Evolutionary conservation across 768 basidiomycete species (phyloP).

Genomic region (Lentinula lateritia): DNA sequence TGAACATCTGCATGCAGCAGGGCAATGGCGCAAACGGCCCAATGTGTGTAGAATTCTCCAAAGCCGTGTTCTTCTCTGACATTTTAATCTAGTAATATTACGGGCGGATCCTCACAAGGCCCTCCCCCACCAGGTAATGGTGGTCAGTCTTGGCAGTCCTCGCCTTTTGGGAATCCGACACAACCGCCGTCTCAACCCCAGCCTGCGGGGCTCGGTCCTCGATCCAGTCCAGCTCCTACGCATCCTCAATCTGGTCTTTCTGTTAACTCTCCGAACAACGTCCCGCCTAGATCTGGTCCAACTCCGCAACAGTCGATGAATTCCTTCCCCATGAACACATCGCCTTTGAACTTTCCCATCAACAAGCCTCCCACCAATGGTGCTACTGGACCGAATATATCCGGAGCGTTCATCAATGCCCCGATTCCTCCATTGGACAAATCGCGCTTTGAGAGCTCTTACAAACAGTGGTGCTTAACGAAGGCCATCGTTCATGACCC

Average conservation of each 20-base stretch:
- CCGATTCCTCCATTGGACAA: constrained; percentile 41
- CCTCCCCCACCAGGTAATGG: not conserved
- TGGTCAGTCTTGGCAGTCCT: not conserved
- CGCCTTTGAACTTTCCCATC: not conserved
- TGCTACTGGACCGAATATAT: constrained; percentile 15
- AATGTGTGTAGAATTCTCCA: constrained; percentile 23
- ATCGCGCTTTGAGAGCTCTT: constrained; percentile 44
- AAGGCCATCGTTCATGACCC: constrained; percentile 34
- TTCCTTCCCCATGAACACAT: constrained; percentile 6
- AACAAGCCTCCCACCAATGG: constrained; percentile 22
- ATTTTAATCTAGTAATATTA: not conserved
- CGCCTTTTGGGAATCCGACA: not conserved
- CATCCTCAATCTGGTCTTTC: constrained; percentile 25
- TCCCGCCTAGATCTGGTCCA: constrained; percentile 32
- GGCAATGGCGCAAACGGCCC: constrained; percentile 15
- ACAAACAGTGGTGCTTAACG: constrained; percentile 40
- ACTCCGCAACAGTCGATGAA: constrained; percentile 30
- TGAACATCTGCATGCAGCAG: constrained; percentile 17
- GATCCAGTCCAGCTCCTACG: constrained; percentile 24
- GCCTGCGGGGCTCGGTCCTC: not conserved
- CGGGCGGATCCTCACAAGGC: not conserved
- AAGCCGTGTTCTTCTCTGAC: not conserved
- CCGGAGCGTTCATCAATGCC: constrained; percentile 13
- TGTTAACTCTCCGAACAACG: constrained; percentile 1
- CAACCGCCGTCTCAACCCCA: constrained; percentile 3